These are phyloP conservation scores for Puccinia horiana DNA, from an alignment of 1,284 basidiomycete genomes.

Conservation along the genomic window DNA sequence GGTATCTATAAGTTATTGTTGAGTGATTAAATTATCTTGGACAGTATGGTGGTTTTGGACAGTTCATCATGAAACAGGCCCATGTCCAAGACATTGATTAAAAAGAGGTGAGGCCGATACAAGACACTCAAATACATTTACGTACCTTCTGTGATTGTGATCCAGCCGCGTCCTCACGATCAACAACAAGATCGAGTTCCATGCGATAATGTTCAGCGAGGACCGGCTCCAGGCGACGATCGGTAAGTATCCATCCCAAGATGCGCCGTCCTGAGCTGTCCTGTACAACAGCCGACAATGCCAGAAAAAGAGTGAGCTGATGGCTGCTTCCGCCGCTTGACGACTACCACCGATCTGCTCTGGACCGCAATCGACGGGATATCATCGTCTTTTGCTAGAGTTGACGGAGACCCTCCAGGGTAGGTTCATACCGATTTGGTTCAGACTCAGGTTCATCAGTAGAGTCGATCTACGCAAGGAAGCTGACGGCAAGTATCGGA, in stretches of 20 bases:
- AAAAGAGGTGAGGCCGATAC: not conserved
- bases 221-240: slow-evolving; percentile 9
- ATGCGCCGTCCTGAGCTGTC: not conserved
- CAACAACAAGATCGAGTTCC: slow-evolving; percentile 37
- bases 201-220: slow-evolving; percentile 46
- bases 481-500: slow-evolving; percentile 29
- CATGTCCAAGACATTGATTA: not conserved
- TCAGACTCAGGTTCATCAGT: slow-evolving; percentile 22
- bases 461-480: slow-evolving; percentile 34
- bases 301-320: not conserved
- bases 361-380: not conserved
- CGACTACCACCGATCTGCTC: not conserved
- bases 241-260: not conserved
- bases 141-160: not conserved
- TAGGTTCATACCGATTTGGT: slow-evolving; percentile 3
- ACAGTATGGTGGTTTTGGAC: not conserved
- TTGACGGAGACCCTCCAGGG: not conserved
- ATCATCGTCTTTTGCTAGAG: not conserved
- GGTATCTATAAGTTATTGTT: slow-evolving; percentile 42
- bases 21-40: not conserved
- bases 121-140: not conserved
- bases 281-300: not conserved
- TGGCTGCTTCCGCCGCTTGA: not conserved
- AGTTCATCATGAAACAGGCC: not conserved
- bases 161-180: slow-evolving; percentile 28